Percentiles rank a stretch among this genome's conserved stretches.
These are phyloP conservation scores for Claviceps paspali DNA, from an alignment of 2,329 filamentous ascomycete genomes.

Conservation along the genomic window DNA sequence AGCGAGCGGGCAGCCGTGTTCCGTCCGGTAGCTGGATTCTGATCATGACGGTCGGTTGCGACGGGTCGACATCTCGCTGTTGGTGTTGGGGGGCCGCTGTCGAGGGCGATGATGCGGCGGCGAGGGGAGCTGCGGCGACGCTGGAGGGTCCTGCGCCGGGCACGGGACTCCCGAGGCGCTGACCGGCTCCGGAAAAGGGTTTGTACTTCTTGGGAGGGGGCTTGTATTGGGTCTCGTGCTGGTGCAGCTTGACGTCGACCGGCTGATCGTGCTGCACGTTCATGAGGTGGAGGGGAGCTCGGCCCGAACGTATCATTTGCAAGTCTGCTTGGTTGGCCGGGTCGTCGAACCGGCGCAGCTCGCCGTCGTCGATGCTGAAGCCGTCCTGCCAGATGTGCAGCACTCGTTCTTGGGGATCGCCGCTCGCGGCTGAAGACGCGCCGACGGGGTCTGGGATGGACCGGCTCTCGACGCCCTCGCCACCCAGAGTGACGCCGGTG, in stretches of 20 bases:
- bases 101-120: slow-evolving; percentile 19
- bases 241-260: slow-evolving; percentile 64
- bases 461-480: slow-evolving; percentile 58
- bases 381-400: slow-evolving; percentile 74
- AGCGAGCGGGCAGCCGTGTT: slow-evolving; percentile 60
- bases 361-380: slow-evolving; percentile 73
- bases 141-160: slow-evolving; percentile 35
- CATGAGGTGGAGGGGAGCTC: slow-evolving; percentile 64
- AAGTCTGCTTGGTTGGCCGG: slow-evolving; percentile 58
- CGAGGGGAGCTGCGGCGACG: slow-evolving; percentile 11
- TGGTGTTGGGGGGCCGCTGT: slow-evolving; percentile 19
- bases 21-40: slow-evolving; percentile 70
- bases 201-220: slow-evolving; percentile 60
- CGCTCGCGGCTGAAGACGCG: slow-evolving; percentile 12
- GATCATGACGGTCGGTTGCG: slow-evolving; percentile 52
- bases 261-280: slow-evolving; percentile 60
- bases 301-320: slow-evolving; percentile 60
- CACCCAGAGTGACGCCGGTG: slow-evolving; percentile 60
- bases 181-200: slow-evolving; percentile 57
- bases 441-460: slow-evolving; percentile 45
- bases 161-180: slow-evolving; percentile 62
- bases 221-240: slow-evolving; percentile 57
- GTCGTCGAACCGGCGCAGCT: slow-evolving; percentile 64
- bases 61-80: slow-evolving; percentile 37
- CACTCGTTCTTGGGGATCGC: slow-evolving; percentile 45